Evolutionary conservation across 164 flowering plant genomes (phyloP), one percentile per base, ranked within the genome.

Genomic region (Santalum album): DNA sequence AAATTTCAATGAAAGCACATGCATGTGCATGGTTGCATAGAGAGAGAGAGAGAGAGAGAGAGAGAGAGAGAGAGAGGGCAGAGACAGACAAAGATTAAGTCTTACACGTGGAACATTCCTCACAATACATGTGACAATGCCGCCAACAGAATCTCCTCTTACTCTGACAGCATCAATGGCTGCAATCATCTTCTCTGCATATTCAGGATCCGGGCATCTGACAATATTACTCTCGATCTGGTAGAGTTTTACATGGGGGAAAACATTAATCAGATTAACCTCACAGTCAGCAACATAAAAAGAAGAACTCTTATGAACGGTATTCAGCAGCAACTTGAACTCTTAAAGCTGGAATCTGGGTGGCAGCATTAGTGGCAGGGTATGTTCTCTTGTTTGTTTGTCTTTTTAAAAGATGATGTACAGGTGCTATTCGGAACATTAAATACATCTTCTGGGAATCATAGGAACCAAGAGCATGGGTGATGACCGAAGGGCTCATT

Each of bases 151-250:
- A 62, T 94, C 92, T n/a, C 99, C 95, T 70, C 62, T 80, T 49
- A 75, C 82, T 40, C 97, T 77, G 45, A 87, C 77, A 57, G 79
- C 80, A 80, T 94, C 99, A 54, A 87, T 87, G 17, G 97, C 97
- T 59, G 77, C 82, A 64, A 94, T 94, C 96, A 94, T 87, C 74
- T 86, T 87, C 66, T 87, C 87, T 12, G 95, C 99, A 75, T 87
- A 94, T 61, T 81, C 96, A 23, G 96, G 84, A 69, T 90, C 72
- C 26, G 99, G 99, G 69, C 97, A 94, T 69, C 99, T 75, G 12
- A 79, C 95, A 49, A 90, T 90, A 53, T 90, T 94, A 52, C 86
- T 84, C 67, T 94, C 99, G 46, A 94, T 67, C 99, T 94, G 84
- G 32, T 22, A 62, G 12, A 40, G 26, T 24, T 25, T 25, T 23